Conservation (phyloP, 257 asterid genomes). For the Knoxia roxburghii region DNA sequence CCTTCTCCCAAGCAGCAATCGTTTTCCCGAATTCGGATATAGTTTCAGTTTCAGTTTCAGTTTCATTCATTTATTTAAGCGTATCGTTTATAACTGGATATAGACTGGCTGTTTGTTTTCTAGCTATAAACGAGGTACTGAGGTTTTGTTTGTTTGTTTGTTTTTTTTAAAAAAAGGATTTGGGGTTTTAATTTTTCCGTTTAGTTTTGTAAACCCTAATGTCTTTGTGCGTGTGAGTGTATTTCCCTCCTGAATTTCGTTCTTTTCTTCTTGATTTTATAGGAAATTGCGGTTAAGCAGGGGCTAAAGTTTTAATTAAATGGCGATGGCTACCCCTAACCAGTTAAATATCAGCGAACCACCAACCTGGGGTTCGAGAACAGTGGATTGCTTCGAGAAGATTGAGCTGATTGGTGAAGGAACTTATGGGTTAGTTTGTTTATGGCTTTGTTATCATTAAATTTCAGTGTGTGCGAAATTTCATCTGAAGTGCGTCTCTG, state of each 20-base stretch:
- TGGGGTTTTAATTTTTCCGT: not conserved
- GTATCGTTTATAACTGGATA: not conserved
- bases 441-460: not conserved
- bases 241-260: not conserved
- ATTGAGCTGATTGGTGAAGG: conserved; percentile 96
- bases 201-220: conserved; percentile 4
- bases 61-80: too few relatives aligned
- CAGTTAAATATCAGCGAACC: conserved; percentile 61
- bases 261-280: not conserved
- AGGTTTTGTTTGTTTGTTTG: not conserved
- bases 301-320: conserved; percentile 4
- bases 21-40: not conserved
- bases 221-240: not conserved
- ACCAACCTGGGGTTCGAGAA: conserved; percentile 80
- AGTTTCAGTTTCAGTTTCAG: not conserved
- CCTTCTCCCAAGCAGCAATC: not conserved
- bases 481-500: not conserved
- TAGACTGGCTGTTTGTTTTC: not conserved
- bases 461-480: not conserved
- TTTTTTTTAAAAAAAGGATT: not conserved
- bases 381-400: conserved; percentile 87
- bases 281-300: conserved; percentile 6
- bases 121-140: not conserved
- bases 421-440: conserved; percentile 63
- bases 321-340: conserved; percentile 76